These are phyloP conservation scores for Pelargonium australe DNA, from an alignment of 441 rosid genomes.

Conservation along the genomic window DNA sequence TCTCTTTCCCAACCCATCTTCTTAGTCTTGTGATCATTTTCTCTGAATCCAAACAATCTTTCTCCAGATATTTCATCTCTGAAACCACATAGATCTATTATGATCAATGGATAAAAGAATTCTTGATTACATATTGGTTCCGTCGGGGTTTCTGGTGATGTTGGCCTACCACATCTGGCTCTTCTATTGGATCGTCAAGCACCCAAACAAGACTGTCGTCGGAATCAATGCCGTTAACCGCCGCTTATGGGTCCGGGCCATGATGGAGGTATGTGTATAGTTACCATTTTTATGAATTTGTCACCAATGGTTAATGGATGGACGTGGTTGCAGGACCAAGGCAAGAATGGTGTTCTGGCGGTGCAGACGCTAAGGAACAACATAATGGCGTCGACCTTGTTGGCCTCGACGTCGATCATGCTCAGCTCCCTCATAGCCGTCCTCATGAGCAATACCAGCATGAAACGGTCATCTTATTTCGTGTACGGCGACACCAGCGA, in stretches of 20 bases:
- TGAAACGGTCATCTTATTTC: slow-evolving; percentile 34
- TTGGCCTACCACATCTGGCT: slow-evolving; percentile 68
- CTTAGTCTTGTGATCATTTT: no score
- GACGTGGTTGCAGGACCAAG: slow-evolving; percentile 38
- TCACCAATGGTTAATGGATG: background rate
- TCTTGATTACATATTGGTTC: slow-evolving; percentile 61
- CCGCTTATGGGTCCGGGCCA: slow-evolving; percentile 78
- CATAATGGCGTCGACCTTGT: slow-evolving; percentile 88
- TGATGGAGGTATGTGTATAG: slow-evolving; percentile 68
- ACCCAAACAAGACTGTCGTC: slow-evolving; percentile 61
- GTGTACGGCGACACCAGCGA: slow-evolving; percentile 56
- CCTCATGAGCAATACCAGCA: slow-evolving; percentile 43
- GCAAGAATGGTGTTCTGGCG: slow-evolving; percentile 72
- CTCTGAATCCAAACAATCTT: no score
- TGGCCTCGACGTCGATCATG: slow-evolving; percentile 85
- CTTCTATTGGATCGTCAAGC: slow-evolving; percentile 42
- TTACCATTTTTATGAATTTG: background rate
- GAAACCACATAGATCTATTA: no score
- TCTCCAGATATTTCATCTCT: no score
- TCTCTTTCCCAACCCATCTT: no score
- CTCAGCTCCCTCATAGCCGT: slow-evolving; percentile 71
- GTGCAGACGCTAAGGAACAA: slow-evolving; percentile 86
- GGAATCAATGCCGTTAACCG: slow-evolving; percentile 80
- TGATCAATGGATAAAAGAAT: slow-evolving; percentile 34
- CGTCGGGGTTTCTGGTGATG: slow-evolving; percentile 52